phyloP scores from a whole-genome alignment of 1,284 basidiomycete genomes.

The Leccinum fuscescens region DNA sequence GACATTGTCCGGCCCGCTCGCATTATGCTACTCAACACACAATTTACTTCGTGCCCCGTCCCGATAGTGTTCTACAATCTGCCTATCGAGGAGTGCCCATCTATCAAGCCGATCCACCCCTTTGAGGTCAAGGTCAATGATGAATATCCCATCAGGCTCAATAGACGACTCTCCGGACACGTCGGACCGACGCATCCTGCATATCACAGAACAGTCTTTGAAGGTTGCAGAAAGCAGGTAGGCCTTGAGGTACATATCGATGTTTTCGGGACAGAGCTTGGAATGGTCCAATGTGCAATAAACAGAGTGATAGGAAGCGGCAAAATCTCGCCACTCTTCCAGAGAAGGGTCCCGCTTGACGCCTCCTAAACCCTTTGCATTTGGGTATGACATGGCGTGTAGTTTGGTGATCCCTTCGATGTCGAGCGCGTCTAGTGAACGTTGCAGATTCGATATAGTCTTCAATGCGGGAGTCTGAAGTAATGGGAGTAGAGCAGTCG shows the following conservation, averaged over 20 bases:
- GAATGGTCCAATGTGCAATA: conserved; percentile 36
- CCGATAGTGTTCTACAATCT: conserved; percentile 58
- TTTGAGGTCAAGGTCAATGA: conserved; percentile 90
- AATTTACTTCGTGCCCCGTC: conserved; percentile 29
- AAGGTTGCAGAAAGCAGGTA: conserved; percentile 90
- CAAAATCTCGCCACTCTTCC: conserved; percentile 59
- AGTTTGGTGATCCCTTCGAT: conserved; percentile 66
- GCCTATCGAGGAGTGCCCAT: conserved; percentile 75
- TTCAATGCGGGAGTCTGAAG: conserved; percentile 54
- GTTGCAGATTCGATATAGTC: conserved; percentile 65
- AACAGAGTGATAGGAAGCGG: conserved; percentile 50
- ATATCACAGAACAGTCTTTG: conserved; percentile 92
- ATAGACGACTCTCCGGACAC: conserved; percentile 3
- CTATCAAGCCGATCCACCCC: conserved; percentile 59
- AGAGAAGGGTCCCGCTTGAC: conserved; percentile 45
- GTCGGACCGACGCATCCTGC: conserved; percentile 43
- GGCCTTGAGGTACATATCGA: conserved; percentile 64
- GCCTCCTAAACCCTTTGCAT: conserved; percentile 8
- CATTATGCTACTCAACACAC: conserved; percentile 39
- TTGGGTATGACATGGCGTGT: conserved; percentile 13
- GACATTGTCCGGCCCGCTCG: background rate
- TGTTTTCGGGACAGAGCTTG: conserved; percentile 40
- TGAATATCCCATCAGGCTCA: conserved; percentile 45
- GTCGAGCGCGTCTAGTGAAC: conserved; percentile 78
- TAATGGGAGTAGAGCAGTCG: conserved; percentile 47